phyloP scores from a whole-genome alignment of 2,329 filamentous ascomycete genomes.

The Fusarium falciforme region DNA sequence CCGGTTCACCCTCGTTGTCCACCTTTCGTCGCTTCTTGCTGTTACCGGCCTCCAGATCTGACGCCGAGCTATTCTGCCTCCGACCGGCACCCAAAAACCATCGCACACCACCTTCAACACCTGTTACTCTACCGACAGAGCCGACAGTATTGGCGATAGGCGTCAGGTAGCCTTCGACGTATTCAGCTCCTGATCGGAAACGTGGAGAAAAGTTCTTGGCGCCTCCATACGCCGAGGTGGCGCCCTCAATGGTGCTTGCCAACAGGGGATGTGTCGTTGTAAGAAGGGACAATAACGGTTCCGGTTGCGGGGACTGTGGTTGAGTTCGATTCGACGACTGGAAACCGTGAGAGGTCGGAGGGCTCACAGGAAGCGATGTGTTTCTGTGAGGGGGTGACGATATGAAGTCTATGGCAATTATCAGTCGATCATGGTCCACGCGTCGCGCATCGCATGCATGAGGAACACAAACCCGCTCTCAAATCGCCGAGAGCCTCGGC shows the following conservation, averaged over 20 bases:
- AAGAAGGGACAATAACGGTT: slow-evolving; percentile 87
- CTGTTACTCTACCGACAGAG: slow-evolving; percentile 84
- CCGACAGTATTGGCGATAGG: slow-evolving; percentile 89
- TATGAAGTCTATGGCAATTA: slow-evolving; percentile 67
- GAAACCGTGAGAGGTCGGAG: slow-evolving; percentile 49
- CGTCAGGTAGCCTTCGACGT: slow-evolving; percentile 88
- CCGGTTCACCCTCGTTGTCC: slow-evolving; percentile 52
- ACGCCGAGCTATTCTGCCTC: slow-evolving; percentile 59
- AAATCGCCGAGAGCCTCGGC: slow-evolving; percentile 82
- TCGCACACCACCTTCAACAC: slow-evolving; percentile 86
- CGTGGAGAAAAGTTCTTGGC: slow-evolving; percentile 92
- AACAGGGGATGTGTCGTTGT: slow-evolving; percentile 90
- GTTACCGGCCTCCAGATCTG: slow-evolving; percentile 59
- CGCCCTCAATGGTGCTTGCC: slow-evolving; percentile 85
- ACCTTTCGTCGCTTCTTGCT: slow-evolving; percentile 70
- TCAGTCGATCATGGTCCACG: slow-evolving; percentile 27
- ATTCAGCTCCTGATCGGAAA: slow-evolving; percentile 89
- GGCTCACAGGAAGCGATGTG: slow-evolving; percentile 55
- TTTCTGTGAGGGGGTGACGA: slow-evolving; percentile 68
- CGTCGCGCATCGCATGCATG: slow-evolving; percentile 1
- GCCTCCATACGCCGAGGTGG: slow-evolving; percentile 84
- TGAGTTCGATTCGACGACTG: slow-evolving; percentile 30
- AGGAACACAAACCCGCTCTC: slow-evolving; percentile 68
- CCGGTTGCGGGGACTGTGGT: slow-evolving; percentile 65
- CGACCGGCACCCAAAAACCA: slow-evolving; percentile 79